Base-by-base conservation (phyloP, 2,329 filamentous ascomycete genomes). In the Sarocladium oryzae region DNA sequence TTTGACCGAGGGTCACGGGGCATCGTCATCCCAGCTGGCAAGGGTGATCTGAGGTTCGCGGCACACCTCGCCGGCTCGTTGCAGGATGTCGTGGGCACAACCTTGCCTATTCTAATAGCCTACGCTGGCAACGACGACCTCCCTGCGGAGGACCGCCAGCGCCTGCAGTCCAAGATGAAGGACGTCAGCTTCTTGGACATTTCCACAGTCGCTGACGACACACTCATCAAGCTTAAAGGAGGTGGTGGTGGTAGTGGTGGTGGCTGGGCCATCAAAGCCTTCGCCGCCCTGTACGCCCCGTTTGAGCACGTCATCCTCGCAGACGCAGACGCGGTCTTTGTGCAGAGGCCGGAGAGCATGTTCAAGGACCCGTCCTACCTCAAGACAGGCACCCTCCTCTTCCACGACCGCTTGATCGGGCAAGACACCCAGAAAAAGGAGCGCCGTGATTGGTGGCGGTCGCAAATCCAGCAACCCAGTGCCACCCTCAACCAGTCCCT, bases 371-470 rank as follows among this genome's bases (percentile, higher is more conserved):
- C 56, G 2, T 53, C 55, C 2, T 73, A 66, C 52, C 38, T 51
- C 11, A 55, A 65, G 1, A 65, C 60, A 0, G 69, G 70, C 0
- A 65, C 60, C 0, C 53, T 69, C 0, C 60, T 73, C 4, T 73
- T 72, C 51, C 71, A 72, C 53, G 69, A 73, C 50, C 57, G 71
- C n/a, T 57, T 71, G 2, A 53, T 72, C 0, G 69, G 66, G 63
- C 65, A 70, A 53, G 57, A 62, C 38, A 57, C 52, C 1, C 68
- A 68, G 49, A 51, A 53, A 11, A 59, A 64, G n/a, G n/a, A n/a
- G 9, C 61, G 69, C 4, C 66, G 69, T 21, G 51, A 65, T 6
- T 73, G 69, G 66, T 71, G 65, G 62, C 59, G 63, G 33, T 58
- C 61, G 18, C 63, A 70, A 54, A 62, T 74, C 40, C 62, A 61